Percentiles rank a stretch among this genome's conserved stretches.
These are phyloP conservation scores for Oleoguttula mirabilis DNA, from an alignment of 495 filamentous ascomycete genomes.

Conservation along the genomic window DNA sequence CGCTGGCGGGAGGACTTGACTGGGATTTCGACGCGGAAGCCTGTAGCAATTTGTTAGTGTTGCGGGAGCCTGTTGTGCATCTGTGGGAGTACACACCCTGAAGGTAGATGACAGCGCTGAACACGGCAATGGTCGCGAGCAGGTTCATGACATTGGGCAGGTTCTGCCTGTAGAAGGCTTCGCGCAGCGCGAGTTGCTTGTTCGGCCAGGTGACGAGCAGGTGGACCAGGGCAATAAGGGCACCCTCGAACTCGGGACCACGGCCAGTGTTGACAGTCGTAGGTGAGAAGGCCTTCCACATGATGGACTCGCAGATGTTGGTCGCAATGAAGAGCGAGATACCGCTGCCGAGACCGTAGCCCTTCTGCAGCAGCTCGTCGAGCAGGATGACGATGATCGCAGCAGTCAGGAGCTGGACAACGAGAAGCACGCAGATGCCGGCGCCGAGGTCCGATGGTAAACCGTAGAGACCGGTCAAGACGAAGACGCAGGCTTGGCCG, in stretches of 20 bases:
- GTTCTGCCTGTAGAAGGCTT: conserved; percentile 99
- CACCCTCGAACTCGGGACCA: conserved; percentile 98
- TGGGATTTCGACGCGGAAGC: conserved; percentile 98
- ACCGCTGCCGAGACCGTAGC: conserved; percentile 94
- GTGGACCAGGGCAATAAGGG: conserved; percentile 97
- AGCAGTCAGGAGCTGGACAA: conserved; percentile 91
- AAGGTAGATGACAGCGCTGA: conserved; percentile 97
- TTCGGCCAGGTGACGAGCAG: conserved; percentile 95
- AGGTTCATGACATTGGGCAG: conserved; percentile 99
- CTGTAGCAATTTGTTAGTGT: no score
- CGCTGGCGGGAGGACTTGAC: conserved; percentile 99
- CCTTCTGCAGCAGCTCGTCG: conserved; percentile 98
- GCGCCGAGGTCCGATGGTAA: conserved; percentile 90
- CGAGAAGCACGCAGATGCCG: conserved; percentile 92
- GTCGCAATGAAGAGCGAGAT: conserved; percentile 99
- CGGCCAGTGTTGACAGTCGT: conserved; percentile 99
- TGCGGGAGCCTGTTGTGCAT: no score
- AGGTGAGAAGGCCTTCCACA: conserved; percentile 99
- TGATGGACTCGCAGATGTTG: conserved; percentile 99
- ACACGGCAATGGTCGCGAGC: conserved; percentile 81
- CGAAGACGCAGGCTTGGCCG: conserved; percentile 91
- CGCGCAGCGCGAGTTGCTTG: conserved; percentile 92
- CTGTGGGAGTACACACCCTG: no score
- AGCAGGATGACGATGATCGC: conserved; percentile 98
- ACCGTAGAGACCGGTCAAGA: conserved; percentile 96